Percentiles rank a stretch among this genome's conserved stretches.
Evolutionary conservation across 805 yeast genomes (phyloP).

Genomic region (Kodamaea lidongshanica): DNA sequence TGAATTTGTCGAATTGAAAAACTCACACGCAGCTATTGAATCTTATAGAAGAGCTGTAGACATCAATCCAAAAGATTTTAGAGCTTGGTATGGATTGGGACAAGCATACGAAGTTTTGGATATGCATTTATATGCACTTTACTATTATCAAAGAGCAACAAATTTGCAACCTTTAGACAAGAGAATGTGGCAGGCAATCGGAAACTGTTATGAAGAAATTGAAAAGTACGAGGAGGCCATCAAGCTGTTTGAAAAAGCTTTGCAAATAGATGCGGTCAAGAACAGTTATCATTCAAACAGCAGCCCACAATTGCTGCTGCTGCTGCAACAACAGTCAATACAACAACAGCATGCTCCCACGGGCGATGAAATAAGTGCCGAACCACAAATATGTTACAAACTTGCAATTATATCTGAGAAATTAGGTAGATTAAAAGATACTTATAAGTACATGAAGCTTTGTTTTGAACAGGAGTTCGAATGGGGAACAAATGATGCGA

Average conservation of each 20-base stretch:
- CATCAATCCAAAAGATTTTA: constrained; percentile 77
- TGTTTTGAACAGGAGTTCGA: constrained; percentile 60
- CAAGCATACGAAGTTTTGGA: constrained; percentile 96
- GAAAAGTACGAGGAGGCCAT: constrained; percentile 67
- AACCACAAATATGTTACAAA: constrained; percentile 51
- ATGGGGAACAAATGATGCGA: constrained; percentile 67
- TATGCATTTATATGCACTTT: constrained; percentile 87
- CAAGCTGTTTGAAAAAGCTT: constrained; percentile 75
- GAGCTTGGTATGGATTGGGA: constrained; percentile 98
- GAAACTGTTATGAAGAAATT: constrained; percentile 78
- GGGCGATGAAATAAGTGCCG: constrained; percentile 16
- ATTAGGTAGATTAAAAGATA: constrained; percentile 44
- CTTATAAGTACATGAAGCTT: constrained; percentile 57
- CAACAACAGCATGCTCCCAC: constrained; percentile 14
- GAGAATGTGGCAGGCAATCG: constrained; percentile 95
- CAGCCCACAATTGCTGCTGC: constrained; percentile 1
- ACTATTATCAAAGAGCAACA: constrained; percentile 88
- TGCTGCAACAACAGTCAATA: constrained; percentile 2
- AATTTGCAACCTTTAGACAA: constrained; percentile 82
- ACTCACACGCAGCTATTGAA: constrained; percentile 96
- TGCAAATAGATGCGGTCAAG: constrained; percentile 37
- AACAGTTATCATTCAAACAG: constrained; percentile 23
- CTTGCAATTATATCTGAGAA: constrained; percentile 64
- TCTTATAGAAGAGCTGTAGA: constrained; percentile 91
- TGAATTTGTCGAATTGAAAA: constrained; percentile 92